These are phyloP conservation scores for Gardenia jasminoides DNA, from an alignment of 257 asterid genomes.

Conservation along the genomic window DNA sequence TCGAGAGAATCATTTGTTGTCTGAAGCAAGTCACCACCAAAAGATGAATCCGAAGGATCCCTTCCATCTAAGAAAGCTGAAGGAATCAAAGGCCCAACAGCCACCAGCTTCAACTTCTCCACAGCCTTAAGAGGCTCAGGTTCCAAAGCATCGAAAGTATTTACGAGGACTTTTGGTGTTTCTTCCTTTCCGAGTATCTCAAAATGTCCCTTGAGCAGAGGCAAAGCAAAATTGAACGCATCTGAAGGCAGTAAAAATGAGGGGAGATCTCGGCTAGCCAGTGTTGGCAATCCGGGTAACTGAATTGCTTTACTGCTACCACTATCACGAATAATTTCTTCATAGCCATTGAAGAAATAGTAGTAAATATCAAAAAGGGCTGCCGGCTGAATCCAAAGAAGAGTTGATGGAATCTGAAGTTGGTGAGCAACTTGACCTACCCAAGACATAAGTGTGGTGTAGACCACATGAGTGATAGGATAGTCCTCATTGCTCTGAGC, in stretches of 20 bases:
- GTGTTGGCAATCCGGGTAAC: neutral
- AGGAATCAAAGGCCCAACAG: slow-evolving; percentile 48
- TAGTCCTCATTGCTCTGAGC: neutral
- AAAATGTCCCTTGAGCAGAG: slow-evolving; percentile 38
- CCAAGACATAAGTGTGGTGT: neutral
- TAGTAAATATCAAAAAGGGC: neutral
- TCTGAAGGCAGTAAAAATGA: slow-evolving; percentile 2
- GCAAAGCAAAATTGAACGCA: slow-evolving; percentile 17
- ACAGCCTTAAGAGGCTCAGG: slow-evolving; percentile 21
- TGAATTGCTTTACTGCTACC: neutral
- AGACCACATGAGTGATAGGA: neutral
- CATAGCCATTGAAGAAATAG: neutral
- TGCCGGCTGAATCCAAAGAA: neutral
- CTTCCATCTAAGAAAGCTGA: slow-evolving; percentile 38
- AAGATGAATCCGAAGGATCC: slow-evolving; percentile 31
- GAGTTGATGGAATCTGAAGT: neutral
- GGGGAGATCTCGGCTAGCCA: slow-evolving; percentile 4
- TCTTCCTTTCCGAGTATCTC: slow-evolving; percentile 27
- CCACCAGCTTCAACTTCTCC: slow-evolving; percentile 22
- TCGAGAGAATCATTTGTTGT: slow-evolving; percentile 8
- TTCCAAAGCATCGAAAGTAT: slow-evolving; percentile 44
- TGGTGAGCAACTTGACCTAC: neutral
- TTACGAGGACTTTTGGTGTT: slow-evolving; percentile 41
- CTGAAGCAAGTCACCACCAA: slow-evolving; percentile 31
- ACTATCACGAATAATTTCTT: neutral